Base-by-base conservation (phyloP, 257 asterid species). In the Misopates orontium region DNA sequence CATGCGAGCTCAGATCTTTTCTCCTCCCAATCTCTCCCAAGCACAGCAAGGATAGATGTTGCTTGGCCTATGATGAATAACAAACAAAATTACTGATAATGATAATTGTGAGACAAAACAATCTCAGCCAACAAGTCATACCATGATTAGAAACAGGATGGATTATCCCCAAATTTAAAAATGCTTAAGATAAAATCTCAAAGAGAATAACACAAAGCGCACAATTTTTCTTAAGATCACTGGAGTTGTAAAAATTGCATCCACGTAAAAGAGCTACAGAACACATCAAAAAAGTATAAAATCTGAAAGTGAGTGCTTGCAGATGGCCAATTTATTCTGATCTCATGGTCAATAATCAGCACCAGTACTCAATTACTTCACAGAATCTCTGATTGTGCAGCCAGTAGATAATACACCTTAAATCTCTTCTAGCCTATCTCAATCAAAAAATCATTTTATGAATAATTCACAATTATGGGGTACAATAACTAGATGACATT, bases 21-120 rank as follows among this genome's bases (percentile, higher is more conserved):
- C 99, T 90, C 82, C 99, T 83, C 73, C 99, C 99, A 63, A 94
- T 82, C 87, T 90, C 99, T 58, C 99, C 99, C 86, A 94, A 74
- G 81, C 98, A 94, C 41, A 94, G 89, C 78, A 94, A 79, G 67
- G 98, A 79, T 45, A 94, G 96, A 73, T 90, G 99, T 58, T 94
- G 96, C 68, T 88, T 90, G 73, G 93, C 95, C 99, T 94, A 65
- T 24, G 67, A 67, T 22, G 68, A 56, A 44, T 36, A 48, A 55
- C 15, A 60, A 48, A 20, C 66, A n/a, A 72, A 40, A 74, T 19
- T n/a, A 44, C 52, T 67, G 40, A 55, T 52, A 56, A 20, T 22
- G 40, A n/a, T 18, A 62, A 7, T 11, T 14, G 45, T 59, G 44
- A 31, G 56, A 19, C 50, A 25, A 59, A 53, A 53, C 7, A 67